These are phyloP conservation scores for Exophiala sp. DNA, from an alignment of 2,329 filamentous ascomycete genomes.

Conservation along the genomic window DNA sequence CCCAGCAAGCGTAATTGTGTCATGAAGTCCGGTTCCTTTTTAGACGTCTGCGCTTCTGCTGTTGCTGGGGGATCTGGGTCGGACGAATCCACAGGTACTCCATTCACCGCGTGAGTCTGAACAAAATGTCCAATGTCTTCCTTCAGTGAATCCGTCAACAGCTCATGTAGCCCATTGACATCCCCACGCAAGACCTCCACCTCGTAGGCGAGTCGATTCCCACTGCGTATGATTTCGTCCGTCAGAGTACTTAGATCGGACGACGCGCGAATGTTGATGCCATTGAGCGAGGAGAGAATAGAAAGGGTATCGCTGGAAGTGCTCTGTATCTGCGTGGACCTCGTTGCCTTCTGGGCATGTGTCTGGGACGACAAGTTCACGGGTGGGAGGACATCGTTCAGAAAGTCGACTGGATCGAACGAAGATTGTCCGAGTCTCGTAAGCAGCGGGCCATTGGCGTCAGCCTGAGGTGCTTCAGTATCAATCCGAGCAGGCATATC, in stretches of 20 bases:
- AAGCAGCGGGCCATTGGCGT: conserved; percentile 3
- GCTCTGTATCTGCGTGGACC: conserved; percentile 49
- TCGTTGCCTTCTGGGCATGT: conserved; percentile 50
- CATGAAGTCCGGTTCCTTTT: conserved; percentile 63
- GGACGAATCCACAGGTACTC: background rate
- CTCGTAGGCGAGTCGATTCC: conserved; percentile 85
- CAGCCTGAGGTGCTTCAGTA: background rate
- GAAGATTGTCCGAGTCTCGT: conserved; percentile 29
- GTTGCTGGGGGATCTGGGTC: conserved; percentile 6
- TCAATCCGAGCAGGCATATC: conserved; percentile 14
- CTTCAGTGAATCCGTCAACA: conserved; percentile 67
- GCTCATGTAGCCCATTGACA: conserved; percentile 73
- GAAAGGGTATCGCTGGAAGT: conserved; percentile 76
- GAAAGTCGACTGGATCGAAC: conserved; percentile 81
- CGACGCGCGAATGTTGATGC: conserved; percentile 79
- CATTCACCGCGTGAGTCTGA: conserved; percentile 43
- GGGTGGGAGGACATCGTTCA: conserved; percentile 74
- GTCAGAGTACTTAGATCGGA: conserved; percentile 81
- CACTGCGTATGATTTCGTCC: conserved; percentile 88
- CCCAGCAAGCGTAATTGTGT: conserved; percentile 77
- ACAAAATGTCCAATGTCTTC: conserved; percentile 72
- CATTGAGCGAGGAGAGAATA: conserved; percentile 81
- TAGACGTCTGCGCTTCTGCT: conserved; percentile 7
- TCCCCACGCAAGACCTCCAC: conserved; percentile 91
- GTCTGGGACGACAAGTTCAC: conserved; percentile 52